Evolutionary conservation across 306 rosid genomes (phyloP), one percentile per base, ranked within the genome.

Genomic region (Medicago lupulina): DNA sequence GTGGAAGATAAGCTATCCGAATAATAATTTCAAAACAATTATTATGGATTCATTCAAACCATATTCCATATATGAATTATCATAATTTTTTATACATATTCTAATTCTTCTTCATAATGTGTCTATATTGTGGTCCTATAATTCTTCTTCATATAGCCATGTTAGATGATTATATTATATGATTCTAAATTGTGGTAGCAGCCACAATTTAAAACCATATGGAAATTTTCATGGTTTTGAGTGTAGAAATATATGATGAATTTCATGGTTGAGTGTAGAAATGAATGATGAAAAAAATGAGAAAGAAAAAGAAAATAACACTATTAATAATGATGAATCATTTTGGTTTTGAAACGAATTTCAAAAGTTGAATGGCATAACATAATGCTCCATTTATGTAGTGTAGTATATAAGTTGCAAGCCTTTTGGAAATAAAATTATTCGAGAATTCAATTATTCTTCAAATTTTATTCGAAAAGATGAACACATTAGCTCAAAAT

Each of bases 301-400:
- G 51, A 13, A 13, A 46, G 51, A 53, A 2, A 9, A 53, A 53
- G 62, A 10, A 57, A 57, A 19, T 4, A 6, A 59, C 65, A 59
- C 40, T 12, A 59, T 25, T 59, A 19, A 18, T 54, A 54, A 8
- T 18, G 28, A 55, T 55, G 23, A 55, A 17, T 15, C 67, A 14
- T 28, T 31, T 14, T 61, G 43, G 43, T 31, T 31, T 28, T 31
- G 21, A 11, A 31, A 7, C 7, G 51, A 76, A 47, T 74, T 58
- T 71, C 71, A 44, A 74, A 75, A 74, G 63, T n/a, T 46, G 61
- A 39, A 67, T 67, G 14, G 67, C 58, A 50, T 63, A 62, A 71
- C 46, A 44, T 58, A 58, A 23, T 58, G 64, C 77, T 64, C 40
- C 73, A 36, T 65, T 50, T 51, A 10, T 13, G 41, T 14, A 72